Base-by-base conservation (phyloP, 805 yeast genomes). In the Candida krabiensis region DNA sequence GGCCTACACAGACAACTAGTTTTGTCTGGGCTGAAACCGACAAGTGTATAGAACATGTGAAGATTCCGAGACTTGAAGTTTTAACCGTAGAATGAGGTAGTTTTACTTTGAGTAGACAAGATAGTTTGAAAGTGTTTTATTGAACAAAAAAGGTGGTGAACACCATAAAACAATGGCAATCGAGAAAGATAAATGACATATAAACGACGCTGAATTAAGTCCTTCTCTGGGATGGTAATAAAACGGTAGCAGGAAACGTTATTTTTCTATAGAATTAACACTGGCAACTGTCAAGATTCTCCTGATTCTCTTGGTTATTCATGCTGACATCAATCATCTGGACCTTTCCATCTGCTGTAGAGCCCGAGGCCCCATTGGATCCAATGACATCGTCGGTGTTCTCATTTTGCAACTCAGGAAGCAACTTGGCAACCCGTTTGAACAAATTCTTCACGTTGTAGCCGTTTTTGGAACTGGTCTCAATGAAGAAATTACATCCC, bases 401-500 rank as follows among this genome's bases (percentile, higher is more conserved):
- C 26, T 58, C 59, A 38, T 56, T 55, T 31, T 55, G 58, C 55
- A 87, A 80, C 38, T 90, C 97, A 2, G 98, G 98, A 43, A 93
- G 73, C 41, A 86, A 79, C 58, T 85, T 86, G 11, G 98, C 99
- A 46, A 91, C 85, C 58, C 84, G 86, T 57, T 89, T 87, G 67
- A 93, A 91, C 47, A 93, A 67, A 38, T 79, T 76, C 66, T 91
- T 91, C 39, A 93, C 96, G 53, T 93, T 93, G 61, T 90, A 86
- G 22, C 96, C 96, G 31, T 89, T 89, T 66, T 90, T 91, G 9
- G 98, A 91, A 43, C 95, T 84, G 1, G 98, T 91, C 59, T 93
- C 99, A 60, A 91, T 81, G 60, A 83, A 86, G 45, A 85, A 79
- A 58, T 80, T 78, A 31, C 91, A 90, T 8, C 83, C 87, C 38